A percentile compares a stretch with the other conserved stretches of the same genome.
phyloP scores from a whole-genome alignment of 495 filamentous ascomycete genomes.

The Penicilliopsis zonata region DNA sequence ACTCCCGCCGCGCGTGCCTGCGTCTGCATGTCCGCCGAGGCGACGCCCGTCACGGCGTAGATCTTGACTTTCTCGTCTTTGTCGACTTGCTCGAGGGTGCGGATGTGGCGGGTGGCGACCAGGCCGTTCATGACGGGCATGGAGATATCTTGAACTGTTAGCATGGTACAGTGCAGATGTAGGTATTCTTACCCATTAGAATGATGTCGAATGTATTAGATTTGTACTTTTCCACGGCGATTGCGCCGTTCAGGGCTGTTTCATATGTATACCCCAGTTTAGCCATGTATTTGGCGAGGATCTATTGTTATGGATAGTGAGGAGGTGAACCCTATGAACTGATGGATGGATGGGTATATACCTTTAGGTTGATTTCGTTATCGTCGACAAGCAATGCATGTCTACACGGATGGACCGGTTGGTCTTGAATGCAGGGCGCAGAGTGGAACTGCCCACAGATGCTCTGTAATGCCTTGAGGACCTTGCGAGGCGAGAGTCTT shows the following conservation, averaged over 20 bases:
- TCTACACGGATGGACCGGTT: too few species aligned
- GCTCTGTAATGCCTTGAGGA: too few species aligned
- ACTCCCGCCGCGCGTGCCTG: slow-evolving; percentile 30
- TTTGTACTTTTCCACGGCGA: slow-evolving; percentile 43
- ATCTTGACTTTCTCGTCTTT: slow-evolving; percentile 17
- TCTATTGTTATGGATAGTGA: slow-evolving; percentile 11
- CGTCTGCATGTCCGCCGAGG: slow-evolving; percentile 27
- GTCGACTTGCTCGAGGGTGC: slow-evolving; percentile 32
- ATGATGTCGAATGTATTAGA: slow-evolving; percentile 33
- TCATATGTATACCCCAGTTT: slow-evolving; percentile 32
- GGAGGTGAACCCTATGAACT: too few species aligned
- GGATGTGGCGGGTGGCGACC: slow-evolving; percentile 42
- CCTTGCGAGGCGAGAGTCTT: too few species aligned
- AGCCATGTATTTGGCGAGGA: slow-evolving; percentile 40
- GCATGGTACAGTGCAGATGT: background rate
- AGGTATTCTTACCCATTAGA: slow-evolving; percentile 37
- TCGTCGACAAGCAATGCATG: slow-evolving; percentile 37
- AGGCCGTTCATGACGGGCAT: slow-evolving; percentile 60
- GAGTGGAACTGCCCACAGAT: too few species aligned
- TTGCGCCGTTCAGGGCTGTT: slow-evolving; percentile 42
- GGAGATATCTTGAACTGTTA: slow-evolving; percentile 33
- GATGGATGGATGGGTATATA: slow-evolving; percentile 10
- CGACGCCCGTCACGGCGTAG: slow-evolving; percentile 37
- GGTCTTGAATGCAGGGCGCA: too few species aligned
- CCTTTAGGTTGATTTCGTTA: slow-evolving; percentile 38